Evolutionary conservation across 2,329 filamentous ascomycete genomes (phyloP), one percentile per base, ranked within the genome.

Genomic region (Colletotrichum nymphaeae): DNA sequence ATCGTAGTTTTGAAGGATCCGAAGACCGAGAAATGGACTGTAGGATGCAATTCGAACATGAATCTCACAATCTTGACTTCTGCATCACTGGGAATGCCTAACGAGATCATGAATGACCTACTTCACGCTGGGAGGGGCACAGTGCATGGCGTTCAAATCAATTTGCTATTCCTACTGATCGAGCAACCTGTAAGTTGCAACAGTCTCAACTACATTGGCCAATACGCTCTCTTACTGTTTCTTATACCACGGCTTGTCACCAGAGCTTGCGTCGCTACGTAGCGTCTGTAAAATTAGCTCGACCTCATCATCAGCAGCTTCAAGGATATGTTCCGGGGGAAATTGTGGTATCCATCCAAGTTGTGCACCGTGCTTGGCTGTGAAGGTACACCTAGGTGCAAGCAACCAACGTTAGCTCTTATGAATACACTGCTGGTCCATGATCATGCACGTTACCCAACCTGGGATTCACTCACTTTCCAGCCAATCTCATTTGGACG

Each of bases 291-390:
- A 22, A 22, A 88, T 86, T 22, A 85, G 69, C 12, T 85, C 83
- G 1, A 88, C 86, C 70, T 89, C 87, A 0, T 79, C 83, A 57
- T 85, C 84, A 1, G 84, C 84, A 35, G 76, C 77, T 58, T 88
- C 83, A 1, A 89, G 74, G 12, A 88, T 85, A 77, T 89, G 85
- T 63, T 85, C 78, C 0, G 86, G 77, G 0, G 76, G 37, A 73
- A 83, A 87, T 19, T 81, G 68, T 1, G 87, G 80, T 66, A 79
- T 82, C 87, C 87, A 89, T 0, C 86, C 87, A 52, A 89, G 79
- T 24, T 79, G 76, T 22, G 75, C 76, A 1, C 84, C 86, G 63
- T 83, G 81, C 3, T 80, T 79, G 0, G 87, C 80, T 5, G 81
- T 83, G 26, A 87, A 84, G 6, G 49, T 69, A 35, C 67, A 58